These are phyloP conservation scores for Saksenaea oblongispora DNA, from an alignment of 371 early-diverging fungal species.

Conservation along the genomic window DNA sequence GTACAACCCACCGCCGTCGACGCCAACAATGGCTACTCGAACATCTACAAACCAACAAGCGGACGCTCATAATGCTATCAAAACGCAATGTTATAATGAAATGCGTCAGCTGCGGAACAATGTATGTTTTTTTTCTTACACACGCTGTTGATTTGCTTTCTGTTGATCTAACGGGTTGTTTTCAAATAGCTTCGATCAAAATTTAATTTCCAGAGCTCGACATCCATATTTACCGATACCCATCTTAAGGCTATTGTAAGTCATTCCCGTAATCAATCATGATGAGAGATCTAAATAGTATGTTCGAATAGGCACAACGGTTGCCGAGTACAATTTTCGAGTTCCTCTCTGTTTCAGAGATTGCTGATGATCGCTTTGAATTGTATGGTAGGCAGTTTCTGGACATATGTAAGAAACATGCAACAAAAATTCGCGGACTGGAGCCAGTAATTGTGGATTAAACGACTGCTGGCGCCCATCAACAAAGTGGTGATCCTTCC, in stretches of 20 bases:
- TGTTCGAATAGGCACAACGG: conserved; percentile 11
- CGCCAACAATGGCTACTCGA: background rate
- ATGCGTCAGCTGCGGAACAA: conserved; percentile 1
- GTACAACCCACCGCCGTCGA: background rate
- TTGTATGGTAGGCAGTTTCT: conserved; percentile 15
- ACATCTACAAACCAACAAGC: background rate
- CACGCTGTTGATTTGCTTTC: background rate
- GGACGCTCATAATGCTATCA: background rate
- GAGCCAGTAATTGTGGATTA: background rate
- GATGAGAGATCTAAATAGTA: background rate
- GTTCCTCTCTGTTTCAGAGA: conserved; percentile 10
- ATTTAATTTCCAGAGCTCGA: conserved; percentile 8
- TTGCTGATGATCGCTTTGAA: conserved; percentile 16
- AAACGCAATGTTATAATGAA: conserved; percentile 7
- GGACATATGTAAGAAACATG: conserved; percentile 17
- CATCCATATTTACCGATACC: conserved; percentile 14
- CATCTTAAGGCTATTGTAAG: conserved; percentile 22
- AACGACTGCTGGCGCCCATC: background rate
- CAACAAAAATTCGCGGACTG: background rate
- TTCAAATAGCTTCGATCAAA: background rate
- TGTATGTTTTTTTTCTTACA: background rate
- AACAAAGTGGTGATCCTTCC: too few relatives aligned
- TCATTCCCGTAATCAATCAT: background rate
- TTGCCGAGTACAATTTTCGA: conserved; percentile 20
- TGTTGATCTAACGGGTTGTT: background rate